Evolutionary conservation across 2,329 filamentous ascomycete genomes (phyloP), one percentile per base, ranked within the genome.

Genomic region (Pseudogymnoascus sp.): DNA sequence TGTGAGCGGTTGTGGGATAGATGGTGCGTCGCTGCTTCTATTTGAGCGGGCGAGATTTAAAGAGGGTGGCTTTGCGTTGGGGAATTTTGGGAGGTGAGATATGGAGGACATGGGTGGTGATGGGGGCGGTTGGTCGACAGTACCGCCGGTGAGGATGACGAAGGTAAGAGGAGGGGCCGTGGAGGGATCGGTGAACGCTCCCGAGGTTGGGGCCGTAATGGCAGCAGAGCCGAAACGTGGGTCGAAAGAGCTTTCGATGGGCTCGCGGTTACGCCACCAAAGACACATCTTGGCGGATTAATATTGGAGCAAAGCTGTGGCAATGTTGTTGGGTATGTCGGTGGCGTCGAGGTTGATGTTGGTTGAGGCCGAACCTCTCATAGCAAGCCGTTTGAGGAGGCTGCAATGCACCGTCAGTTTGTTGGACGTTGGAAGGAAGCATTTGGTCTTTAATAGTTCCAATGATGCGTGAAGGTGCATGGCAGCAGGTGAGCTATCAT

Each of bases 181-280:
- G 38, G 35, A 58, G 3, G 65, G 63, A 28, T 64, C 65, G 7
- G 62, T 63, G 60, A 67, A 70, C 9, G 65, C 67, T 31, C 68
- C 68, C 11, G 63, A 40, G 16, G 61, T 66, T 18, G 70, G 69
- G 8, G 68, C 63, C 3, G 69, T 67, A 14, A 71, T 72, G 16
- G 69, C 68, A 14, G 41, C 35, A 16, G 69, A 66, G 5, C 70
- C 70, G 49, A 67, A 70, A n/a, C 69, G 66, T n/a, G 63, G 21
- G 61, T 72, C 65, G 16, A 70, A 64, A 12, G 64, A 63, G 16
- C 65, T 68, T n/a, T 62, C 37, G 8, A 71, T 64, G 11, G 18
- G 25, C 33, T 65, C 63, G 8, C 63, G 64, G 61, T 65, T 70
- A 11, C 65, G 63, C 14, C 59, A 31, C 58, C 58, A 60, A 14